These are phyloP conservation scores for Acacia acuminata DNA, from an alignment of 306 rosid genomes.

Conservation along the genomic window DNA sequence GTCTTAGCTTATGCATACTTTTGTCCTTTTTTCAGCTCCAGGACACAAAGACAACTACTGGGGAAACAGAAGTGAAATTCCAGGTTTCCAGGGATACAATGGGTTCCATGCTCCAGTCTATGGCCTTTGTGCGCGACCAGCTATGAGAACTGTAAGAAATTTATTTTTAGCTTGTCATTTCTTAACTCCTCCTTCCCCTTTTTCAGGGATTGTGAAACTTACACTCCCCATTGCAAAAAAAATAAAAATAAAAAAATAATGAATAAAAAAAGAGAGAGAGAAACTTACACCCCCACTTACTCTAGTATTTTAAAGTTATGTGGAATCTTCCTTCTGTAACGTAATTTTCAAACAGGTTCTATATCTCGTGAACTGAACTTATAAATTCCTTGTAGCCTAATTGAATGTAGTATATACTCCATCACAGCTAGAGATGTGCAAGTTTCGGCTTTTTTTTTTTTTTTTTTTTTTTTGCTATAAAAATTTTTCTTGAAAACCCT, in stretches of 20 bases:
- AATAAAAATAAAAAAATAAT: not conserved
- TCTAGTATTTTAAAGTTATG: not conserved
- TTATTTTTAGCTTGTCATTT: constrained; percentile 21
- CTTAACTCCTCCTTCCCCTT: not conserved
- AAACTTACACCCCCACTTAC: not conserved
- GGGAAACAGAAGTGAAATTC: constrained; percentile 78
- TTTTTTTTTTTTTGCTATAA: too few species aligned
- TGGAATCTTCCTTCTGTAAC: not conserved
- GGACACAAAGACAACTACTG: constrained; percentile 69
- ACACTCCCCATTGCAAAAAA: not conserved
- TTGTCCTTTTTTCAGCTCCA: constrained; percentile 56
- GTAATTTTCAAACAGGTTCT: not conserved
- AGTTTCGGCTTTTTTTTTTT: not conserved
- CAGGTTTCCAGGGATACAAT: constrained; percentile 76
- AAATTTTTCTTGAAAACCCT: not conserved
- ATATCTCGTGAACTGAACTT: not conserved
- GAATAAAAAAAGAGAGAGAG: not conserved
- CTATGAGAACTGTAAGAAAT: constrained; percentile 68
- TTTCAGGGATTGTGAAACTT: not conserved
- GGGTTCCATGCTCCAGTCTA: constrained; percentile 70
- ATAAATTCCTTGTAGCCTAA: not conserved
- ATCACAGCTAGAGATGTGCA: not conserved
- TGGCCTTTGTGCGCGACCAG: constrained; percentile 72
- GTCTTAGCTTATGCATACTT: constrained; percentile 13
- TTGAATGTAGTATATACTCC: not conserved